Percentiles rank a stretch among this genome's conserved stretches.
These are phyloP conservation scores for Septoria linicola DNA, from an alignment of 2,329 filamentous ascomycete species.

Conservation along the genomic window DNA sequence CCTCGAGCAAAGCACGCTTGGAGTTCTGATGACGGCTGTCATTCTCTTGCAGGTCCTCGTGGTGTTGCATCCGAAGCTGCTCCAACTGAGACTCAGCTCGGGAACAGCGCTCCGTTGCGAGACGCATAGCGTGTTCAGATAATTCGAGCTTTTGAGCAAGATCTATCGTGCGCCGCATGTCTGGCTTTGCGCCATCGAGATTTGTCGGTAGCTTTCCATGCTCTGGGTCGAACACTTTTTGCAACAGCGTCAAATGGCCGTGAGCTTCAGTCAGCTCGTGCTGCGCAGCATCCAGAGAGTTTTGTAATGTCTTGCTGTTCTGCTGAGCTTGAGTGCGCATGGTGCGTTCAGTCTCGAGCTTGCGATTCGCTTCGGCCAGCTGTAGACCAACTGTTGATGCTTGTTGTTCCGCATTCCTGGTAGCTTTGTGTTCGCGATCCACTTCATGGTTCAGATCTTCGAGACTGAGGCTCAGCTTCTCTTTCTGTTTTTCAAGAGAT, in stretches of 20 bases:
- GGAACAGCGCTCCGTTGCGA: constrained; percentile 75
- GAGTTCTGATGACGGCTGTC: constrained; percentile 61
- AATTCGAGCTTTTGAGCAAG: constrained; percentile 83
- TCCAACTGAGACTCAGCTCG: constrained; percentile 81
- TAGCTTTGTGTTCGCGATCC: constrained; percentile 83
- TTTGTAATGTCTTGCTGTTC: constrained; percentile 78
- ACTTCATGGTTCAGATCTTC: constrained; percentile 94
- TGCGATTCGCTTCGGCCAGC: constrained; percentile 83
- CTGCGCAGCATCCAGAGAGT: constrained; percentile 74
- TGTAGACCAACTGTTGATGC: constrained; percentile 78
- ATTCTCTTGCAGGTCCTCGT: constrained; percentile 67
- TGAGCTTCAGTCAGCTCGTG: constrained; percentile 78
- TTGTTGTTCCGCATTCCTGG: constrained; percentile 84
- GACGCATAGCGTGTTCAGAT: constrained; percentile 80
- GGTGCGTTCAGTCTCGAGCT: constrained; percentile 85
- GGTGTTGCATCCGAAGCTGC: constrained; percentile 71
- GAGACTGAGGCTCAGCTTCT: constrained; percentile 82
- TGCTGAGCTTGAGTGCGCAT: constrained; percentile 80
- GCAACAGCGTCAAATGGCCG: constrained; percentile 74
- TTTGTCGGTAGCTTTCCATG: constrained; percentile 50
- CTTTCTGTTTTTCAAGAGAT: constrained; percentile 87
- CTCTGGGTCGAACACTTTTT: constrained; percentile 83
- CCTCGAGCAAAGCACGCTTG: constrained; percentile 75
- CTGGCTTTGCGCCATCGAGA: constrained; percentile 67
- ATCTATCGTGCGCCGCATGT: constrained; percentile 67